A percentile compares a stretch with the other conserved stretches of the same genome.
Evolutionary conservation across 73 alveolate genomes (phyloP).

Genomic region (Paramecium caudatum): DNA sequence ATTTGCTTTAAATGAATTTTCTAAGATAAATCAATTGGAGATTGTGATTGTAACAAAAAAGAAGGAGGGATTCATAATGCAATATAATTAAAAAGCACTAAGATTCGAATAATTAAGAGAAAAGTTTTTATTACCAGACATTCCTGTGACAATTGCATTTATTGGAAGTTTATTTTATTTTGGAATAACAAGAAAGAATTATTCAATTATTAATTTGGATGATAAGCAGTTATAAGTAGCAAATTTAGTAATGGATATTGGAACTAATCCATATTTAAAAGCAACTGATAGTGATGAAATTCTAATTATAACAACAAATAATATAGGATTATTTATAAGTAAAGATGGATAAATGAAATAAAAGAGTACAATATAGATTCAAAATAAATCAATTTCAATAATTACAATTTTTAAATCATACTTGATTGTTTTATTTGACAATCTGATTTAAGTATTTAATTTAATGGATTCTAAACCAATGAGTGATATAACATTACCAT

Average conservation of each 20-base stretch:
- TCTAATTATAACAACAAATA: conserved; percentile 34
- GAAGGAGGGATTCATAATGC: conserved; percentile 45
- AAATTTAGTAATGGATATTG: conserved; percentile 35
- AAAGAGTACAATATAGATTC: conserved; percentile 3
- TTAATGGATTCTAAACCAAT: conserved; percentile 29
- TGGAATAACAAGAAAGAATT: conserved; percentile 50
- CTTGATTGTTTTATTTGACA: conserved; percentile 35
- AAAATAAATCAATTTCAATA: background rate
- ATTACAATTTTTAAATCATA: conserved; percentile 11
- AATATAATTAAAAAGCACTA: background rate
- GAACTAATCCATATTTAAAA: background rate
- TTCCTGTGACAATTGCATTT: conserved; percentile 55
- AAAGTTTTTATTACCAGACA: conserved; percentile 54
- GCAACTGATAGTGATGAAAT: conserved; percentile 66
- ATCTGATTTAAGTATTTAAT: conserved; percentile 26
- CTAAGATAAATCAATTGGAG: conserved; percentile 30
- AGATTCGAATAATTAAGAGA: conserved; percentile 51
- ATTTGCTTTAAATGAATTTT: conserved; percentile 60
- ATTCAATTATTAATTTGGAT: conserved; percentile 40
- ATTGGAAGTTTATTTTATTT: conserved; percentile 56
- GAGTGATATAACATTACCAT: conserved; percentile 24
- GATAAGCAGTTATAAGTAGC: conserved; percentile 26
- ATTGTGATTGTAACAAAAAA: conserved; percentile 45
- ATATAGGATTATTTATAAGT: conserved; percentile 50
- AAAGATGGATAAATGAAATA: conserved; percentile 63